These are phyloP conservation scores for Aspergillus avenaceus DNA, from an alignment of 495 filamentous ascomycete species.

Conservation along the genomic window DNA sequence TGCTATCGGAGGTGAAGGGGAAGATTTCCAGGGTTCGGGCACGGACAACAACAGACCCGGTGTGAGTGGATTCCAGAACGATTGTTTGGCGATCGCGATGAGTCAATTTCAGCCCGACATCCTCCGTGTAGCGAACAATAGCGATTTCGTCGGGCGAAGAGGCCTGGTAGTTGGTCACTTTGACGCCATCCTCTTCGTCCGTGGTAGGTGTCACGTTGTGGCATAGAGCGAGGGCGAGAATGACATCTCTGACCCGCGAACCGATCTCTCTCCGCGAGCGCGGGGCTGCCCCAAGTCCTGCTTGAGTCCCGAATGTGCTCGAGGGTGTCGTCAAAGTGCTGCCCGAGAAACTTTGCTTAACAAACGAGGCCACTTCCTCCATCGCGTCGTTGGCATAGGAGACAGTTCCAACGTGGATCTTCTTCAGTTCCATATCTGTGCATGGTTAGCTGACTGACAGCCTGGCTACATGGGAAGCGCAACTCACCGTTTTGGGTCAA, in stretches of 20 bases:
- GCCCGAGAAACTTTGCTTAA: constrained; percentile 72
- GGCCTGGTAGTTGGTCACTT: constrained; percentile 87
- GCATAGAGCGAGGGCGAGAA: constrained; percentile 87
- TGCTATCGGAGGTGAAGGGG: constrained; percentile 95
- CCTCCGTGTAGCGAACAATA: constrained; percentile 93
- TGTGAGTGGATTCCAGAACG: constrained; percentile 72
- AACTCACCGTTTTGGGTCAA: constrained; percentile 79
- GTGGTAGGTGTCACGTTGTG: constrained; percentile 96
- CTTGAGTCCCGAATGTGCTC: constrained; percentile 54
- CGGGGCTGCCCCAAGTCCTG: constrained; percentile 58
- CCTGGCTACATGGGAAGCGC: not conserved
- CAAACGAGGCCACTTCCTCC: constrained; percentile 88
- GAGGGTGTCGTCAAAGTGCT: constrained; percentile 68
- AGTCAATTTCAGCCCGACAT: constrained; percentile 78
- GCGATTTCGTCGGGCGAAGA: constrained; percentile 98
- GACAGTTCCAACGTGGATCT: constrained; percentile 96
- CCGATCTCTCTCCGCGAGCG: constrained; percentile 90
- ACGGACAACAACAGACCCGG: constrained; percentile 72
- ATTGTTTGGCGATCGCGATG: constrained; percentile 86
- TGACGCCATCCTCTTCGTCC: constrained; percentile 73
- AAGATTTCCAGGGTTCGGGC: constrained; percentile 91
- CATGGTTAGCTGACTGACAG: constrained; percentile 8
- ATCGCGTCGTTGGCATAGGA: constrained; percentile 98
- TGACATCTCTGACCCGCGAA: constrained; percentile 82
- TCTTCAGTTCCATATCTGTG: constrained; percentile 95